Percentiles rank a stretch among this genome's conserved stretches.
Evolutionary conservation across 1,284 basidiomycete species (phyloP).

Genomic region (Boletus semigastroideus): DNA sequence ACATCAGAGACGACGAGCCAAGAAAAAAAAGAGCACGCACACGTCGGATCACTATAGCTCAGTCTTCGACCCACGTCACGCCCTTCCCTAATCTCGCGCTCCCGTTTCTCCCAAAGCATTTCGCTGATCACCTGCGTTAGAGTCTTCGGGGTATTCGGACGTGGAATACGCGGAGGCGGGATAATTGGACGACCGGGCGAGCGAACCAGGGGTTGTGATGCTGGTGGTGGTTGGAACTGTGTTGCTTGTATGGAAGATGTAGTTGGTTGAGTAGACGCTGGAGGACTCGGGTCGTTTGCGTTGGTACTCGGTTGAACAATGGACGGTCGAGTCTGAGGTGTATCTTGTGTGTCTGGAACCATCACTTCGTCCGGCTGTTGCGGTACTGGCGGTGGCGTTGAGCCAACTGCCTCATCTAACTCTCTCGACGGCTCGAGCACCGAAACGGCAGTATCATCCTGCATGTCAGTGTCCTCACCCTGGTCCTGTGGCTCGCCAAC

Average conservation of each 20-base stretch:
- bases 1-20: constrained; percentile 2
- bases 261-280: not conserved
- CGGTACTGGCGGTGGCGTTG: not conserved
- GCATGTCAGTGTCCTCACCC: constrained; percentile 6
- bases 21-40: constrained; percentile 1
- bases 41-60: not conserved
- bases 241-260: not conserved
- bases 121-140: constrained; percentile 24
- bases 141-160: constrained; percentile 14
- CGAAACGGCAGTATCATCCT: not conserved
- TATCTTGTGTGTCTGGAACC: not conserved
- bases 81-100: not conserved
- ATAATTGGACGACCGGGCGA: constrained; percentile 16
- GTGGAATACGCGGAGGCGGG: constrained; percentile 27
- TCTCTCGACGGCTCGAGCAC: not conserved
- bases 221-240: not conserved
- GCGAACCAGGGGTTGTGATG: constrained; percentile 6
- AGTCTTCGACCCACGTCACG: not conserved
- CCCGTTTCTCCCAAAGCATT: constrained; percentile 13
- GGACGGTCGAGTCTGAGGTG: not conserved
- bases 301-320: not conserved
- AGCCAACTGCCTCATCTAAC: not conserved
- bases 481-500: not conserved
- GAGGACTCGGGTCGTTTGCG: not conserved
- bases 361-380: not conserved